Conservation (phyloP, 257 asterid species). For the Vinca minor region DNA sequence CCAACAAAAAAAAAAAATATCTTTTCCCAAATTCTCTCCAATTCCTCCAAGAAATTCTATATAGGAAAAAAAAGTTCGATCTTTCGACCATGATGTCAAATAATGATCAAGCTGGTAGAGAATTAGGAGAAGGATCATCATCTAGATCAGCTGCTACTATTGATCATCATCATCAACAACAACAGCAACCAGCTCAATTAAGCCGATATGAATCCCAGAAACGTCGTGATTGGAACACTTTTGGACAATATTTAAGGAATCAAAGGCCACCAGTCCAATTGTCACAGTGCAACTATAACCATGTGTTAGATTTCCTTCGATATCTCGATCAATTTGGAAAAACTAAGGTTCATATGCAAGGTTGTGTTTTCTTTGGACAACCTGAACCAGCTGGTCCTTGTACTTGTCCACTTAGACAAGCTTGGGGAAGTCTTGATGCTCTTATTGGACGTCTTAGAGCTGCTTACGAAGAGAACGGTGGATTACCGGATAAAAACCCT, state of each 20-base stretch:
- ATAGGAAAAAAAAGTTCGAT: no score
- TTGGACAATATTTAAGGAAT: conserved; percentile 70
- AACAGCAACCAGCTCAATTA: conserved; percentile 33
- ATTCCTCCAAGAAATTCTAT: no score
- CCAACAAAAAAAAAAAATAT: no score
- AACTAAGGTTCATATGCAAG: conserved; percentile 73
- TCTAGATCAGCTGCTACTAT: conserved; percentile 18
- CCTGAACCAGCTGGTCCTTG: conserved; percentile 75
- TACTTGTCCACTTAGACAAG: conserved; percentile 64
- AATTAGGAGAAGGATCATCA: conserved; percentile 39
- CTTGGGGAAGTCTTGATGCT: conserved; percentile 24
- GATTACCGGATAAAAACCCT: conserved; percentile 64
- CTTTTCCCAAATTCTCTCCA: no score
- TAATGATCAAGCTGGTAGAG: conserved; percentile 30
- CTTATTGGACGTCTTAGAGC: conserved; percentile 53
- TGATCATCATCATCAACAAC: conserved; percentile 10
- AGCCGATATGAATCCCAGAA: conserved; percentile 84
- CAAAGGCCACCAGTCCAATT: conserved; percentile 68
- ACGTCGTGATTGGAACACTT: conserved; percentile 91
- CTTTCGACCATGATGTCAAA: conserved; percentile 34
- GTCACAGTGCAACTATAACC: conserved; percentile 58
- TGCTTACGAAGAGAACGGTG: conserved; percentile 84
- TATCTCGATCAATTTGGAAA: conserved; percentile 88
- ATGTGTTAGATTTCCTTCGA: conserved; percentile 62
- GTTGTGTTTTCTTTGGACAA: conserved; percentile 66